phyloP scores from a whole-genome alignment of 345 rosid species.

The Barbarea vulgaris region DNA sequence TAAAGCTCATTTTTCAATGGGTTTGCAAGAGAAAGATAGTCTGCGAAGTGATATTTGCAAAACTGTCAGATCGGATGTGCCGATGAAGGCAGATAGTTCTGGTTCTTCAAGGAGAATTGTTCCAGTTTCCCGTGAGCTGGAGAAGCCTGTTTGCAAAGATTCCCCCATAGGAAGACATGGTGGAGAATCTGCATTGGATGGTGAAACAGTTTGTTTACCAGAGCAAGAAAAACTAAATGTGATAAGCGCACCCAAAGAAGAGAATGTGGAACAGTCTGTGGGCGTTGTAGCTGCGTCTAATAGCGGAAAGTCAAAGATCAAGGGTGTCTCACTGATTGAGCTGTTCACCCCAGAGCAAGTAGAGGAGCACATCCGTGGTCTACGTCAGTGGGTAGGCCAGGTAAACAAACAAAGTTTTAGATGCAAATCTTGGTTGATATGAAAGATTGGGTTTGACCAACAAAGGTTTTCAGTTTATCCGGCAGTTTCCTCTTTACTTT shows the following conservation, averaged over 20 bases:
- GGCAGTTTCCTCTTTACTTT: not conserved
- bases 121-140: slow-evolving; percentile 46
- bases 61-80: slow-evolving; percentile 58
- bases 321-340: slow-evolving; percentile 92
- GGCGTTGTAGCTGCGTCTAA: slow-evolving; percentile 52
- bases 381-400: slow-evolving; percentile 99
- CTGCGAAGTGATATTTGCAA: slow-evolving; percentile 41
- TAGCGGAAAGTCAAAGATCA: slow-evolving; percentile 90
- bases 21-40: slow-evolving; percentile 53
- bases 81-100: slow-evolving; percentile 55
- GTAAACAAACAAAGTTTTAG: slow-evolving; percentile 40
- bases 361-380: slow-evolving; percentile 85
- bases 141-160: slow-evolving; percentile 56
- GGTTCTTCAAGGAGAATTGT: slow-evolving; percentile 50
- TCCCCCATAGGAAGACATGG: slow-evolving; percentile 46
- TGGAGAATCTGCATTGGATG: slow-evolving; percentile 44
- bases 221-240: slow-evolving; percentile 58
- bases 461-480: slow-evolving; percentile 5
- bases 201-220: slow-evolving; percentile 40
- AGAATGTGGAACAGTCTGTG: slow-evolving; percentile 49
- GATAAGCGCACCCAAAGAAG: slow-evolving; percentile 55
- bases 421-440: slow-evolving; percentile 30
- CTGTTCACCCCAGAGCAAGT: slow-evolving; percentile 97
- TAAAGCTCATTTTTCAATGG: slow-evolving; percentile 49
- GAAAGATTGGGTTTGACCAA: slow-evolving; percentile 21